Percentiles rank a stretch among this genome's conserved stretches.
Evolutionary conservation across 2,329 filamentous ascomycete genomes (phyloP).

Genomic region (Diaporthe nobilis): DNA sequence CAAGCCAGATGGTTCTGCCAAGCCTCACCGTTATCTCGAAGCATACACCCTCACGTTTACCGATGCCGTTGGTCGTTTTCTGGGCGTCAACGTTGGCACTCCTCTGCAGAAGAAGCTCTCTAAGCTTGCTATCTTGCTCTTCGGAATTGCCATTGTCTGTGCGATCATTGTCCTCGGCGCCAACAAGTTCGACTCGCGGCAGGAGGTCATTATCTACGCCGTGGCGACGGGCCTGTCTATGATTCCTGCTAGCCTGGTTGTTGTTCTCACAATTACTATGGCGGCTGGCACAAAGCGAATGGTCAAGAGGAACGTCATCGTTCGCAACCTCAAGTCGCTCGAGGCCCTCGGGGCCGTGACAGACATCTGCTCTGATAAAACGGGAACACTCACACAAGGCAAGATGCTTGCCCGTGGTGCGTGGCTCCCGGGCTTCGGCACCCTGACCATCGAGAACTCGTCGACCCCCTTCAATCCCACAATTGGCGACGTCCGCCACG

Average conservation of each 20-base stretch:
- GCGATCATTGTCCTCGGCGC: constrained; percentile 76
- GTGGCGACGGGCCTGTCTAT: constrained; percentile 72
- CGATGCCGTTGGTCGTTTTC: constrained; percentile 71
- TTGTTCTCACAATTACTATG: constrained; percentile 78
- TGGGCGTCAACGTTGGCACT: constrained; percentile 76
- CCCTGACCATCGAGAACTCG: constrained; percentile 69
- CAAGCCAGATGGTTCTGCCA: constrained; percentile 62
- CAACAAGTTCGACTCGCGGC: constrained; percentile 64
- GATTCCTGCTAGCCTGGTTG: constrained; percentile 74
- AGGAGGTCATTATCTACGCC: constrained; percentile 74
- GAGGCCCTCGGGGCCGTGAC: constrained; percentile 70
- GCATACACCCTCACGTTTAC: constrained; percentile 58
- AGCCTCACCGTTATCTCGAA: constrained; percentile 61
- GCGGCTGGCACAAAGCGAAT: constrained; percentile 67
- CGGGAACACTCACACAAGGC: constrained; percentile 75
- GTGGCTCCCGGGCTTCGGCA: constrained; percentile 71
- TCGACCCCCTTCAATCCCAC: constrained; percentile 71
- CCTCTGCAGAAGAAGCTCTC: constrained; percentile 77
- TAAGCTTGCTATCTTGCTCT: constrained; percentile 74
- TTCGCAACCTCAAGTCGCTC: constrained; percentile 68
- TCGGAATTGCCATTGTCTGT: constrained; percentile 74
- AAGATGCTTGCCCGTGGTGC: constrained; percentile 73
- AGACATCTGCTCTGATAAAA: constrained; percentile 74
- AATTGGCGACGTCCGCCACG: constrained; percentile 53
- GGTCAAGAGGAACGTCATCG: constrained; percentile 66